Evolutionary conservation across 495 filamentous ascomycete species (phyloP).

Genomic region (Daldinia caldariorum): DNA sequence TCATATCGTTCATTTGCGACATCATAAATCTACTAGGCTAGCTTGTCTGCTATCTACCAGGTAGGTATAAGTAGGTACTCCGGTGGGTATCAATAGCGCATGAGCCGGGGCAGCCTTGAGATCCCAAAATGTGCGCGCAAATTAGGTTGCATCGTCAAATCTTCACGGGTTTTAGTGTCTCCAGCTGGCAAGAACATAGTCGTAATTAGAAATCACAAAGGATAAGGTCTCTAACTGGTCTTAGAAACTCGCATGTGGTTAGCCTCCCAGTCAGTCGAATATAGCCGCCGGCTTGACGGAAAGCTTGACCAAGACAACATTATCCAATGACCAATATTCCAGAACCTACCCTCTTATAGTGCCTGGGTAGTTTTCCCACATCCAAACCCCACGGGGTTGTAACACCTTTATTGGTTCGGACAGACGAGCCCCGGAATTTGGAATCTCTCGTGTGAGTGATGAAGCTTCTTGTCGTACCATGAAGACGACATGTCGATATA

Average conservation of each 20-base stretch:
- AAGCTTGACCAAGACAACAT: conserved; percentile 9
- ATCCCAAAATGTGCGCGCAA: not conserved
- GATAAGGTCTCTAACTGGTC: not conserved
- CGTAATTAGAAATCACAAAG: not conserved
- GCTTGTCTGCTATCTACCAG: not conserved
- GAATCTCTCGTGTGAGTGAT: conserved; percentile 3
- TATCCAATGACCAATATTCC: conserved; percentile 10
- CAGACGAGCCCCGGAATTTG: conserved; percentile 21
- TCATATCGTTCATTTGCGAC: not conserved
- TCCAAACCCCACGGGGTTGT: conserved; percentile 32
- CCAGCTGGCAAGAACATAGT: not conserved
- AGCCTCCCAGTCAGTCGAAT: conserved; percentile 5
- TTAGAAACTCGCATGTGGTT: not conserved
- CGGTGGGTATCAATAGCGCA: not conserved
- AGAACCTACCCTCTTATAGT: not conserved
- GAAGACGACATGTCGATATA: conserved; percentile 13
- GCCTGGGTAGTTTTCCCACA: conserved; percentile 1
- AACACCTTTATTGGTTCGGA: conserved; percentile 16
- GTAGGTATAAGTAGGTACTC: too few species aligned
- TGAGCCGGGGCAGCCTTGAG: not conserved
- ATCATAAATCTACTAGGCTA: not conserved
- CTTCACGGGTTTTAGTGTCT: not conserved
- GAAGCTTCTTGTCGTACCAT: not conserved
- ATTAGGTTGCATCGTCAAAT: not conserved
- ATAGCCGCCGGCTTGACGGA: conserved; percentile 42